Evolutionary conservation across 768 basidiomycete species (phyloP), one percentile per base, ranked within the genome.

Genomic region (Cyclocybe cylindracea): DNA sequence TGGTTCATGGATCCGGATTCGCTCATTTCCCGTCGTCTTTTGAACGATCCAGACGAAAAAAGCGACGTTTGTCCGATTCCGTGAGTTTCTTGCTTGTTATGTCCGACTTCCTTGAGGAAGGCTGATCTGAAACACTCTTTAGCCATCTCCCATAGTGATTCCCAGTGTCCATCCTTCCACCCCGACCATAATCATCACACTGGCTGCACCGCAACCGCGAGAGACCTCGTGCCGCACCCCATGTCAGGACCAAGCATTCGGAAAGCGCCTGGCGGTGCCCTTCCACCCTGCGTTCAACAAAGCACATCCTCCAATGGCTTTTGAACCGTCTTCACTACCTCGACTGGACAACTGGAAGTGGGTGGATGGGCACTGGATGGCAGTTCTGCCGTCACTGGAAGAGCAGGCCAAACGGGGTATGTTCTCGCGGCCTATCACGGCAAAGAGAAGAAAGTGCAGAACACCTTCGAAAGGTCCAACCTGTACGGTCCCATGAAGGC

Each of bases 161-260:
- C 63, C 57, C 32, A 63, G 63, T 43, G 53, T 67, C 5, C 67
- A 73, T 44, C 62, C 73, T 2, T 68, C 68, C 10, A 65, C 74
- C 32, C 84, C 84, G 2, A 75, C 66, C 3, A 84, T 84, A 41
- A 62, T 80, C 44, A 68, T 86, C 19, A 83, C 79, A 1, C 75
- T 75, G 4, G 80, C 79, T 60, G 65, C 69, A 3, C 51, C 69
- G 1, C 69, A 73, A 33, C 57, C 70, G 5, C 72, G 61, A 36
- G 75, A 76, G 51, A 66, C 62, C 4, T 71, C 77, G 1, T 77
- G 70, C 55, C 77, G 72, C 52, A 72, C 82, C 14, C 83, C 84
- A 9, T 71, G 71, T 55, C 84, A 86, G 64, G 77, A 85, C 59
- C 68, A 75, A 10, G 78, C 74, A 4, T 84, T 82, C 59, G 78